A percentile compares a stretch with the other conserved stretches of the same genome.
Evolutionary conservation across 108 stramenopile species (phyloP).

Genomic region (Ochromonas danica): DNA sequence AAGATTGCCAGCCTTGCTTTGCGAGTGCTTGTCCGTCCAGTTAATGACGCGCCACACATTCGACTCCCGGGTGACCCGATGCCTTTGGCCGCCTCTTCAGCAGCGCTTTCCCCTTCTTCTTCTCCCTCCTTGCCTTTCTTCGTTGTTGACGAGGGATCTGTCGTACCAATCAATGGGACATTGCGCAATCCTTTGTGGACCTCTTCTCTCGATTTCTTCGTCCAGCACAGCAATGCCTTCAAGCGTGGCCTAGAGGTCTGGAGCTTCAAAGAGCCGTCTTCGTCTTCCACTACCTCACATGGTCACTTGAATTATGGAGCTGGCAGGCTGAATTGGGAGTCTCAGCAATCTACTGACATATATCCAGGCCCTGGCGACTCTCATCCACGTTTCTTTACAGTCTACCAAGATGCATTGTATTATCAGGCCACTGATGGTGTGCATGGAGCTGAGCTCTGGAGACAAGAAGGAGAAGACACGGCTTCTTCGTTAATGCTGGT

Average conservation of each 20-base stretch:
- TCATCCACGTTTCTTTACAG: constrained; percentile 38
- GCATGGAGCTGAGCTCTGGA: constrained; percentile 49
- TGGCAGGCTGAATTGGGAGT: neutral
- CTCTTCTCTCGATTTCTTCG: too few relatives aligned
- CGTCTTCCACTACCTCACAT: neutral
- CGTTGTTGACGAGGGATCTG: too few relatives aligned
- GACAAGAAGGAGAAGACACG: constrained; percentile 40
- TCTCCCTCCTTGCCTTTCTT: too few relatives aligned
- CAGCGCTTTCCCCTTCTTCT: too few relatives aligned
- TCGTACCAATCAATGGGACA: too few relatives aligned
- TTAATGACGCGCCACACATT: neutral
- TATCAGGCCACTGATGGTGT: constrained; percentile 41
- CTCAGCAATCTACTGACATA: constrained; percentile 20
- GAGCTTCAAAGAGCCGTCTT: neutral
- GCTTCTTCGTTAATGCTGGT: constrained; percentile 29
- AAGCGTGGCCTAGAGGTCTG: neutral
- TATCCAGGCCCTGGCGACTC: constrained; percentile 36
- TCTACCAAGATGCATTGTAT: constrained; percentile 43
- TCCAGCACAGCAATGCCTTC: neutral
- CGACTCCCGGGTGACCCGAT: neutral
- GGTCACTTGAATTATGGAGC: neutral
- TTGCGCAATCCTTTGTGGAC: too few relatives aligned
- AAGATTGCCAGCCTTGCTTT: neutral
- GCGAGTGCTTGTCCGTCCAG: neutral
- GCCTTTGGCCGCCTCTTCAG: too few relatives aligned